Evolutionary conservation across 176 grass and related monocot genomes (phyloP).

Genomic region (Bonia amplexicaulis): DNA sequence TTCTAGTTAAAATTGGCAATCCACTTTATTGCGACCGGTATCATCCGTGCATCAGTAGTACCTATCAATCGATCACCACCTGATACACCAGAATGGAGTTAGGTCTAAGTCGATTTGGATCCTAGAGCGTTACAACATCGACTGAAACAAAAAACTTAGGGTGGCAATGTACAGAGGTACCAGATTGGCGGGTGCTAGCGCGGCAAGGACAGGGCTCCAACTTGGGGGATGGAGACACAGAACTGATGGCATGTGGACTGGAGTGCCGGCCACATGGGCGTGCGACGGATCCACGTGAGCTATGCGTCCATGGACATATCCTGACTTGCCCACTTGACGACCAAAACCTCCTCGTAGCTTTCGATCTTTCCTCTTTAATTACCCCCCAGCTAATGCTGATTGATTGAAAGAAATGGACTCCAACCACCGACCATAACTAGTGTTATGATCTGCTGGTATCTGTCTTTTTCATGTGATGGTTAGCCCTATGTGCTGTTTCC

Average conservation of each 20-base stretch:
- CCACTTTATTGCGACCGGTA: not conserved
- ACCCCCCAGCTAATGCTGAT: not conserved
- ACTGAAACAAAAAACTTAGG: not conserved
- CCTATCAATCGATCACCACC: not conserved
- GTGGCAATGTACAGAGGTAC: not conserved
- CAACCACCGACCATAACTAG: not conserved
- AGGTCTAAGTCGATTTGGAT: no score
- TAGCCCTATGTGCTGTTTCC: not conserved
- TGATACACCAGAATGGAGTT: no score
- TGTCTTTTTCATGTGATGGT: not conserved
- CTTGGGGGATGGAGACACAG: not conserved
- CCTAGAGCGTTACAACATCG: no score
- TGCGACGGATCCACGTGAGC: constrained; percentile 22
- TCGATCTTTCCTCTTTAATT: not conserved
- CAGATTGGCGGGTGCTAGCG: not conserved
- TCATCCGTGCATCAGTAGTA: no score
- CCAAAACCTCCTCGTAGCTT: not conserved
- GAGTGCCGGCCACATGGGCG: constrained; percentile 26
- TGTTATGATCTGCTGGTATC: not conserved
- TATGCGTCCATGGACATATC: not conserved
- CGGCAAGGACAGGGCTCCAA: not conserved
- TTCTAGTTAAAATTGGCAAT: not conserved
- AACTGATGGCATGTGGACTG: not conserved
- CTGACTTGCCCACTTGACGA: not conserved
- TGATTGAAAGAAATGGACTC: not conserved